These are phyloP conservation scores for Lactifluus pinguis DNA, from an alignment of 768 basidiomycete genomes.

Conservation along the genomic window DNA sequence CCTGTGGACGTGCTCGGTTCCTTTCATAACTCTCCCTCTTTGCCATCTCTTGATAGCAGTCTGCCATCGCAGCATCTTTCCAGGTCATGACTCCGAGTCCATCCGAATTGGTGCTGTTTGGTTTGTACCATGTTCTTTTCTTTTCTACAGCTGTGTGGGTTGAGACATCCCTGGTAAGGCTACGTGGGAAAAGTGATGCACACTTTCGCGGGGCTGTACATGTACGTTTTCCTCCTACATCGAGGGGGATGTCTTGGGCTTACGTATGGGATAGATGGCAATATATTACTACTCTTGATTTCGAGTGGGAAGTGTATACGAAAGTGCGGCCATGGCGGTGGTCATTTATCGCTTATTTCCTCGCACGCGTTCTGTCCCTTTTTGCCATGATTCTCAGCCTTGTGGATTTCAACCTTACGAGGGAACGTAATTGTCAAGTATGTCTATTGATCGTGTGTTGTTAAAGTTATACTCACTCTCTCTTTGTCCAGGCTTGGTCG, in stretches of 20 bases:
- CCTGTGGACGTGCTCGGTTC: too few species aligned
- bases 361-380: neutral
- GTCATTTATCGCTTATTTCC: constrained; percentile 12
- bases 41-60: too few species aligned
- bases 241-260: neutral
- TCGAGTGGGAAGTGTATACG: constrained; percentile 17
- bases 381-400: neutral
- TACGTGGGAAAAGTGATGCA: neutral
- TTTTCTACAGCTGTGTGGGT: neutral
- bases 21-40: too few species aligned
- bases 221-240: neutral
- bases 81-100: too few species aligned
- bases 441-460: neutral
- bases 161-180: neutral
- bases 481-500: constrained; percentile 1
- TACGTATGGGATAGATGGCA: constrained; percentile 8
- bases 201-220: constrained; percentile 3
- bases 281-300: constrained; percentile 6
- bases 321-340: constrained; percentile 12
- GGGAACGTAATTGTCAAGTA: constrained; percentile 7
- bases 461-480: neutral
- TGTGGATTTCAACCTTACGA: constrained; percentile 6
- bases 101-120: neutral
- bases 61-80: too few species aligned
- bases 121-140: neutral